A percentile compares a stretch with the other conserved stretches of the same genome.
These are phyloP conservation scores for Syzygium malaccense DNA, from an alignment of 441 rosid species.

Conservation along the genomic window DNA sequence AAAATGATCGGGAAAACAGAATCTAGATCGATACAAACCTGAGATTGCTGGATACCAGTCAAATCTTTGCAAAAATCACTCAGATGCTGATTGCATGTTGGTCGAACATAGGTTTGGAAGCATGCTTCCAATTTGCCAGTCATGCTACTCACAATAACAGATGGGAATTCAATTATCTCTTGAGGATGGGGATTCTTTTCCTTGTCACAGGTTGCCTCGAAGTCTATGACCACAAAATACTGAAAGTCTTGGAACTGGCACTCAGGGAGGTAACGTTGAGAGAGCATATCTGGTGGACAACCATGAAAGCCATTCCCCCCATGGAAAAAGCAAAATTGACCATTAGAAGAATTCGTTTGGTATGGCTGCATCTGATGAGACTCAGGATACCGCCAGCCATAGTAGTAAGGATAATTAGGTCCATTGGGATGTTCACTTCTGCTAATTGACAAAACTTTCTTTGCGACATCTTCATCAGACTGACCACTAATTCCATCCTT, in stretches of 20 bases:
- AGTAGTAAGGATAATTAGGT: slow-evolving; percentile 10
- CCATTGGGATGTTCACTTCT: not conserved
- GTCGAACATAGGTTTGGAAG: slow-evolving; percentile 65
- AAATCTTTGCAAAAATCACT: slow-evolving; percentile 70
- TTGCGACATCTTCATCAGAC: not conserved
- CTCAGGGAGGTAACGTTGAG: slow-evolving; percentile 11
- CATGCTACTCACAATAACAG: slow-evolving; percentile 49
- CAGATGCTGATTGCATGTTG: slow-evolving; percentile 50
- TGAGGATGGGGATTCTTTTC: slow-evolving; percentile 59
- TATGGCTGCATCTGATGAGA: not conserved
- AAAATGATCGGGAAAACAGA: not conserved
- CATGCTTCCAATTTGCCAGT: slow-evolving; percentile 59
- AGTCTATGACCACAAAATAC: slow-evolving; percentile 64
- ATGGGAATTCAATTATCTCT: slow-evolving; percentile 78
- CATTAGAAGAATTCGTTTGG: not conserved
- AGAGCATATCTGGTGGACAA: slow-evolving; percentile 4
- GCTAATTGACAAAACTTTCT: not conserved
- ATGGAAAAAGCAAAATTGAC: not conserved
- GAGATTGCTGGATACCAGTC: slow-evolving; percentile 60
- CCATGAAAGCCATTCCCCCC: not conserved
- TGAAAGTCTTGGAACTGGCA: slow-evolving; percentile 49
- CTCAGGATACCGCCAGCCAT: not conserved
- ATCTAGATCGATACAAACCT: slow-evolving; percentile 16
- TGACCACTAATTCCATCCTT: slow-evolving; percentile 2
- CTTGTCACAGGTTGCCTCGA: slow-evolving; percentile 71